Conservation (phyloP, 225 moss, liverwort and hornwort species). For the Rhytidiadelphus loreus region DNA sequence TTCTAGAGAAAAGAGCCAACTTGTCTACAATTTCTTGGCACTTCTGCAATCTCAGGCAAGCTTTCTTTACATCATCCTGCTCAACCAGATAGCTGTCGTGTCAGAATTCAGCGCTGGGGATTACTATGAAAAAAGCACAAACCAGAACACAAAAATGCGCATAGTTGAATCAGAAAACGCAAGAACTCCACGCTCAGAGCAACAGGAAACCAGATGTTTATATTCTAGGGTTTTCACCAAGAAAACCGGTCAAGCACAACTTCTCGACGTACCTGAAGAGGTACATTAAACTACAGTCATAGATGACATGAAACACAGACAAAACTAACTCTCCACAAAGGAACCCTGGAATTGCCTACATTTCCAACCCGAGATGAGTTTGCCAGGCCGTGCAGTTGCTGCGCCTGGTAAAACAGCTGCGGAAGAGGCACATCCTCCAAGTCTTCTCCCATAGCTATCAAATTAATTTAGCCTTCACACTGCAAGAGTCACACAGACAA, state of each 20-base stretch:
- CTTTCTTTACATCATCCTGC: constrained; percentile 76
- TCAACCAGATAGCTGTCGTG: background rate
- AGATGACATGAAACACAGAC: background rate
- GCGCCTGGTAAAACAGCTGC: constrained; percentile 62
- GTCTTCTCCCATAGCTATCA: constrained; percentile 65
- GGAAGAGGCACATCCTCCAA: constrained; percentile 79
- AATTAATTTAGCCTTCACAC: background rate
- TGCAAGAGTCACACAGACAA: background rate
- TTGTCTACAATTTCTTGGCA: constrained; percentile 79
- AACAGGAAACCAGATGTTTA: background rate
- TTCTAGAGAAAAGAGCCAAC: constrained; percentile 76
- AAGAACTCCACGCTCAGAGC: background rate
- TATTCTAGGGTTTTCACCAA: background rate
- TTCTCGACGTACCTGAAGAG: background rate
- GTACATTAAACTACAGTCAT: background rate
- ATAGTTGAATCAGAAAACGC: background rate
- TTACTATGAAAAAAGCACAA: background rate
- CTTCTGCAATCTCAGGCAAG: constrained; percentile 49
- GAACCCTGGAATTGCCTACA: constrained; percentile 7
- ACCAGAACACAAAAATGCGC: background rate
- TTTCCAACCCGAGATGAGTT: constrained; percentile 48
- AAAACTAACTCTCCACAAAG: background rate
- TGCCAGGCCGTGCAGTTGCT: constrained; percentile 35
- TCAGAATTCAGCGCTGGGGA: background rate
- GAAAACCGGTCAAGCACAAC: background rate